These are phyloP conservation scores for Cunninghamia lanceolata DNA, from an alignment of 75 land plant species.

Conservation along the genomic window DNA sequence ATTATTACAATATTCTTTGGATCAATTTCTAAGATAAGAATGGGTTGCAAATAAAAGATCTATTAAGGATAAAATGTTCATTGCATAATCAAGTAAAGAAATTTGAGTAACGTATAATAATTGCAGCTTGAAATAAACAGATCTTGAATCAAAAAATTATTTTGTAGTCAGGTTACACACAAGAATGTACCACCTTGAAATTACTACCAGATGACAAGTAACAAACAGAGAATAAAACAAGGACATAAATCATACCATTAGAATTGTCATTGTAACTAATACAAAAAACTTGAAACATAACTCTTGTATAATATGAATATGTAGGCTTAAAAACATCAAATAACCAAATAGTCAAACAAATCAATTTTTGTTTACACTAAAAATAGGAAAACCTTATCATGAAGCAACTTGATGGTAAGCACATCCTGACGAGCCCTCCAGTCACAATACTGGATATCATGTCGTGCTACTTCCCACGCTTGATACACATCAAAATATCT, in stretches of 20 bases:
- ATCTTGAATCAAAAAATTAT: neutral
- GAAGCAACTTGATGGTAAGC: conserved; percentile 85
- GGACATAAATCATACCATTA: neutral
- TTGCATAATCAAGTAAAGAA: neutral
- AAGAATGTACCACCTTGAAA: too few relatives aligned
- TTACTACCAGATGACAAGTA: neutral
- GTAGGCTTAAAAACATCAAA: neutral
- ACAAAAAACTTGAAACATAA: neutral
- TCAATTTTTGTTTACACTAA: neutral
- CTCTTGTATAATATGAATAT: neutral
- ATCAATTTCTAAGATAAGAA: neutral
- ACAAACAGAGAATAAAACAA: neutral
- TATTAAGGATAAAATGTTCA: neutral
- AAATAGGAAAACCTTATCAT: conserved; percentile 69
- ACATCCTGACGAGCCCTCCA: conserved; percentile 96
- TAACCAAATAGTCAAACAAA: neutral
- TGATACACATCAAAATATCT: conserved; percentile 71
- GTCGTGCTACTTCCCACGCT: conserved; percentile 80
- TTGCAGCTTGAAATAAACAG: neutral
- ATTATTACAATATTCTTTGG: neutral
- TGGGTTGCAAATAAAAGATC: neutral
- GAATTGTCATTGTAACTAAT: neutral
- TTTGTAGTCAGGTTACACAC: too few relatives aligned
- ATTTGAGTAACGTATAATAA: neutral
- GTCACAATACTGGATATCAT: conserved; percentile 86